Conservation (phyloP, 768 basidiomycete species). For the Amanita fuliginea region DNA sequence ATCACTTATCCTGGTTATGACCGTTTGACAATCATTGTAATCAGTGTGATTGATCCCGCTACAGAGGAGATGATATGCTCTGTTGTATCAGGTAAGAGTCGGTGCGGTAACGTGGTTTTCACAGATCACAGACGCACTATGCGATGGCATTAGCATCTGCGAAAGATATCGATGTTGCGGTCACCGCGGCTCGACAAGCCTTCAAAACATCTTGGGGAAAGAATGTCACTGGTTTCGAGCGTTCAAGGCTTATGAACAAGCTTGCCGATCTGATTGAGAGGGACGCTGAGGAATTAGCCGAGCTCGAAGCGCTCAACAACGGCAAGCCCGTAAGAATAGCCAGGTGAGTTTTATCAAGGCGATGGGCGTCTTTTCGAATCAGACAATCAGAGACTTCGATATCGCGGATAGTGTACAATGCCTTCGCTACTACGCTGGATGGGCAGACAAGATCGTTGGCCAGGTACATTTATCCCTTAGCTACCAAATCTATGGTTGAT, state of each 20-base stretch:
- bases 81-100: conserved; percentile 47
- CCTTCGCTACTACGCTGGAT: conserved; percentile 87
- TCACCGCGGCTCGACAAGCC: conserved; percentile 72
- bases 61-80: conserved; percentile 67
- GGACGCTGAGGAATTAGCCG: conserved; percentile 71
- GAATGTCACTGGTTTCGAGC: conserved; percentile 74
- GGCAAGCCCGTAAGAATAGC: conserved; percentile 72
- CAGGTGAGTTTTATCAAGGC: conserved; percentile 13
- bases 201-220: conserved; percentile 86
- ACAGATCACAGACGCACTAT: not conserved
- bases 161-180: conserved; percentile 77
- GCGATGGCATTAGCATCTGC: conserved; percentile 33
- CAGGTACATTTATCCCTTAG: conserved; percentile 33
- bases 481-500: not conserved
- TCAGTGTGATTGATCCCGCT: conserved; percentile 69
- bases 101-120: not conserved
- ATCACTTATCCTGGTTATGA: not conserved
- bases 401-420: conserved; percentile 71
- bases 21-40: conserved; percentile 5
- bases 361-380: not conserved
- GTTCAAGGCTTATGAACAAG: conserved; percentile 72
- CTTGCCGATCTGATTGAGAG: conserved; percentile 87
- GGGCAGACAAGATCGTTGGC: conserved; percentile 90
- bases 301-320: conserved; percentile 81
- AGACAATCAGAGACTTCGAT: conserved; percentile 54